These are phyloP conservation scores for Trichodelitschia bisporula DNA, from an alignment of 495 filamentous ascomycete species.

Conservation along the genomic window DNA sequence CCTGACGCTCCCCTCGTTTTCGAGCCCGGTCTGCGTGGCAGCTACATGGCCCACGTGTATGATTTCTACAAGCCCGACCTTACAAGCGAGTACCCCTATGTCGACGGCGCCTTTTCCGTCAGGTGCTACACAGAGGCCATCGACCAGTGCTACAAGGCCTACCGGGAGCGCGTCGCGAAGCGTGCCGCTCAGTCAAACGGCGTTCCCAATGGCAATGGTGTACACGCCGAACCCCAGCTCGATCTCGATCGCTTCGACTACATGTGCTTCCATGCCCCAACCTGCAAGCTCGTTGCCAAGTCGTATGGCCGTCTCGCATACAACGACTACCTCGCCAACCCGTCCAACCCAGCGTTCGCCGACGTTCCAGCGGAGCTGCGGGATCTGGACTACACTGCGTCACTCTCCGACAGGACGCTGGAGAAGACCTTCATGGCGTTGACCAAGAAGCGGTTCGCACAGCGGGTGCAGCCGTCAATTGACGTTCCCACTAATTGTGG, in stretches of 20 bases:
- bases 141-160: slow-evolving; percentile 88
- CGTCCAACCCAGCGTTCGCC: slow-evolving; percentile 51
- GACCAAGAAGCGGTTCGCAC: slow-evolving; percentile 84
- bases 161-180: slow-evolving; percentile 57
- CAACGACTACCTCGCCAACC: slow-evolving; percentile 77
- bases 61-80: slow-evolving; percentile 99
- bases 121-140: slow-evolving; percentile 91
- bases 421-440: slow-evolving; percentile 95
- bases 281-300: slow-evolving; percentile 93
- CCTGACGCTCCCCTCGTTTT: slow-evolving; percentile 79
- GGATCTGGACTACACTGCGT: slow-evolving; percentile 63
- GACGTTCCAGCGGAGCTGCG: slow-evolving; percentile 70
- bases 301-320: slow-evolving; percentile 87
- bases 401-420: slow-evolving; percentile 72
- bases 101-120: slow-evolving; percentile 89
- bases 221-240: slow-evolving; percentile 16
- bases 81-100: slow-evolving; percentile 90
- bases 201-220: slow-evolving; percentile 2
- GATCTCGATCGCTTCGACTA: slow-evolving; percentile 90
- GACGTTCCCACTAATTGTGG: slow-evolving; percentile 83
- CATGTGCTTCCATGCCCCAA: slow-evolving; percentile 86
- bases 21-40: slow-evolving; percentile 77
- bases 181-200: slow-evolving; percentile 21
- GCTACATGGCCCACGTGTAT: slow-evolving; percentile 86
- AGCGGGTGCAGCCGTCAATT: slow-evolving; percentile 64